These are phyloP conservation scores for Cochliopodium minus DNA, from an alignment of 208 protist genomes.

Conservation along the genomic window DNA sequence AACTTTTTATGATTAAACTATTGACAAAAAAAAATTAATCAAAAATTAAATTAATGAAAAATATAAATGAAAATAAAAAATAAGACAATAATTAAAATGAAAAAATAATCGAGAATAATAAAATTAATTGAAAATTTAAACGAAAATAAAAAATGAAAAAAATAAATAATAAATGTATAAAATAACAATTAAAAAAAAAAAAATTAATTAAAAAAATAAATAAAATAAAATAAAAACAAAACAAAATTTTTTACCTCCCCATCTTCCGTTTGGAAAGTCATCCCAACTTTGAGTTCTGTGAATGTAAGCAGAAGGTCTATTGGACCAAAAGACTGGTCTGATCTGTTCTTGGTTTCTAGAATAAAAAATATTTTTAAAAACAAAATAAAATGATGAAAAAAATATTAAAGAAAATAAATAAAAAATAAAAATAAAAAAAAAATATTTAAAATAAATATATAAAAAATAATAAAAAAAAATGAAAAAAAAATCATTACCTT, in stretches of 20 bases:
- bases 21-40: not conserved
- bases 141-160: conserved; percentile 1
- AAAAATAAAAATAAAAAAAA: not conserved
- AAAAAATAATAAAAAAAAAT: conserved; percentile 6
- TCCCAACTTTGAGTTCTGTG: conserved; percentile 50
- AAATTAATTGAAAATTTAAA: not conserved
- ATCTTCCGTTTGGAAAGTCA: conserved; percentile 66
- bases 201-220: too few relatives aligned
- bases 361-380: not conserved
- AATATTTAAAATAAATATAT: not conserved
- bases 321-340: conserved; percentile 69
- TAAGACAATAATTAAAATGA: not conserved
- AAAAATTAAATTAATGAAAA: not conserved
- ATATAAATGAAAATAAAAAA: not conserved
- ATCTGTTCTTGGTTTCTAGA: conserved; percentile 44
- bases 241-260: too few relatives aligned
- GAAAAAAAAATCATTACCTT: conserved; percentile 10
- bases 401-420: not conserved
- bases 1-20: not conserved
- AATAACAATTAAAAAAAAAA: not conserved
- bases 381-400: conserved; percentile 8
- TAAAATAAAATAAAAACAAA: too few relatives aligned
- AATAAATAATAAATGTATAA: not conserved
- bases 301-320: conserved; percentile 61
- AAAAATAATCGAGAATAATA: not conserved